Evolutionary conservation across 2,329 filamentous ascomycete genomes (phyloP), one percentile per base, ranked within the genome.

Genomic region (Claviceps spartinae): DNA sequence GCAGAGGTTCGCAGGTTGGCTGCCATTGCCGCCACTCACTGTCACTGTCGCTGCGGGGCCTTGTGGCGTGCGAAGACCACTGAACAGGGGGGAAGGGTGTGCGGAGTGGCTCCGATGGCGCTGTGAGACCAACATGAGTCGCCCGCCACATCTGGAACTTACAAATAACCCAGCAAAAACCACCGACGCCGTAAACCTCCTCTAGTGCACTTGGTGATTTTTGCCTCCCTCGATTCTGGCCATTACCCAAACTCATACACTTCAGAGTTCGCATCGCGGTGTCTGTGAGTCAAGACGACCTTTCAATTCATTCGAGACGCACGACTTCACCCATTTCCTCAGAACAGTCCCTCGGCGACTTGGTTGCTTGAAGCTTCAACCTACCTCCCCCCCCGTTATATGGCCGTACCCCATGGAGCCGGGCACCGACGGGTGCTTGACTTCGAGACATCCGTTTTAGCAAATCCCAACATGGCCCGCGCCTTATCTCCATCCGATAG

Each of bases 391-490:
- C 26, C 34, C 47, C 47, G 11, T 54, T 62, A 61, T 60, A 64
- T 63, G 60, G 61, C 61, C 54, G 57, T 54, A 47, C 53, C 59
- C 49, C 57, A 56, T 51, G 58, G 54, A 57, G 59, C 57, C 61
- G 57, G 57, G 56, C 60, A 57, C 59, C 61, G 53, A 52, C 58
- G 54, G 57, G 58, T 58, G 56, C 57, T 62, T 58, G 61, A 66
- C 59, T 66, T 67, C 62, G 65, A 67, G 52, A 60, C 60, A 45
- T 56, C 65, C 58, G 61, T 65, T 57, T 54, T 65, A 52, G 60
- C 62, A 57, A 66, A 67, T 58, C 59, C 60, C 60, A 69, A 62
- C 56, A 69, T 69, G 66, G 63, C 65, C 49, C 62, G 66, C 38
- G 62, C 65, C 53, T 60, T 62, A 51, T 69, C 68, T 47, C 67